Evolutionary conservation across 1,139 yeast species (phyloP), one percentile per base, ranked within the genome.

Genomic region (Groenewaldozyma auringiensis): DNA sequence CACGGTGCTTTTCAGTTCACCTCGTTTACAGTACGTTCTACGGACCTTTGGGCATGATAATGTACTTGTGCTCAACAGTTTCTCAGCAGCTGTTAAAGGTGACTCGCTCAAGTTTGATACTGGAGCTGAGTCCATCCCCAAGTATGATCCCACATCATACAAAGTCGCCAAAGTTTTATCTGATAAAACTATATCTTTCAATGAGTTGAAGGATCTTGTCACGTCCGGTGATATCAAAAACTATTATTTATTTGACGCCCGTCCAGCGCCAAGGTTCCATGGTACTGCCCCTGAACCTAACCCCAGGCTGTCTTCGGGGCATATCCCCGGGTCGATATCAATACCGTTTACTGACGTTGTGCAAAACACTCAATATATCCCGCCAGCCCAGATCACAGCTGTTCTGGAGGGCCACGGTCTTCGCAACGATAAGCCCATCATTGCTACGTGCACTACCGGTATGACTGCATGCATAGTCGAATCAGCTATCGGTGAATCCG

Each of bases 371-470:
- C 53, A 58, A 33, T 83, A 73, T 61, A 72, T 76, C 56, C 62
- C 78, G 2, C 61, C 67, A 9, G 70, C 66, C 11, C 76, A 75
- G 43, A 62, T 85, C 45, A 47, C 59, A 14, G 58, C 65, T 20
- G 56, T 79, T 14, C 73, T 85, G 54, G 57, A 65, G 31, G 47
- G 59, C 0, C 59, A 57, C 14, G 69, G 68, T 1, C 60, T 75
- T 13, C 60, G 68, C 27, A 62, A 63, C 2, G 72, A 71, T 16
- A 78, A 81, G 55, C 88, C 83, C 8, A 76, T 85, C 17, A 79
- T 92, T 46, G 85, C 82, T 39, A 79, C 84, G 87, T 92, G 98
- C 62, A 97, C 97, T 21, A 82, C 96, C 1, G 97, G 97, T 42
- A 96, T 89, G 40, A 82, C 96, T 18, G 96, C 96, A 0, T 86